Conservation (phyloP, 78 protist genomes). For the Monosiga brevicollis region DNA sequence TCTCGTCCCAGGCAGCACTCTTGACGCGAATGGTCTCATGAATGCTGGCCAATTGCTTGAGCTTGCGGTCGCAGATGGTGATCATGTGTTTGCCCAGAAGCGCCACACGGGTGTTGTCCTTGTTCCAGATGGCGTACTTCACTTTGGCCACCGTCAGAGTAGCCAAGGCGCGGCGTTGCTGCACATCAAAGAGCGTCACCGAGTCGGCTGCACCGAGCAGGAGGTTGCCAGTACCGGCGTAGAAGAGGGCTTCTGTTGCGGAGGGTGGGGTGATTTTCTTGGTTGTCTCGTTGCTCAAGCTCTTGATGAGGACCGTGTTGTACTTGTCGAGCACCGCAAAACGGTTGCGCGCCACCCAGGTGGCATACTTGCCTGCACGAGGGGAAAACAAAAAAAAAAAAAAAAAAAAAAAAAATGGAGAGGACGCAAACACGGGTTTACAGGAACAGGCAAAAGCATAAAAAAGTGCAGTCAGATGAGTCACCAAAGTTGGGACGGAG, state of each 20-base stretch:
- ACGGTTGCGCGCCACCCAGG: conserved; percentile 81
- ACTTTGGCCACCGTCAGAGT: conserved; percentile 41
- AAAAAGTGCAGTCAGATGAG: too few relatives aligned
- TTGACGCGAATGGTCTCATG: conserved; percentile 82
- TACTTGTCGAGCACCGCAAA: conserved; percentile 84
- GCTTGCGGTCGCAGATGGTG: conserved; percentile 44
- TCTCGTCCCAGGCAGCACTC: conserved; percentile 87
- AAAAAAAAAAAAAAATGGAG: too few relatives aligned
- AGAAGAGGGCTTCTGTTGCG: conserved; percentile 62
- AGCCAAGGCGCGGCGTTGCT: conserved; percentile 50
- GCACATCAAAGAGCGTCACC: conserved; percentile 78
- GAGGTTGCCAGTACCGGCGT: conserved; percentile 65
- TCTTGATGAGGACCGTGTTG: conserved; percentile 52
- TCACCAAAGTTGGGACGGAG: too few relatives aligned
- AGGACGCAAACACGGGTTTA: too few relatives aligned
- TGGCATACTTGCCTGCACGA: conserved; percentile 62
- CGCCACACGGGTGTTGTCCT: conserved; percentile 75
- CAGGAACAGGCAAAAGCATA: too few relatives aligned
- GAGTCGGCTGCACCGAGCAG: conserved; percentile 53
- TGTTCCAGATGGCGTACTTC: conserved; percentile 84
- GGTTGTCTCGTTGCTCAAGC: conserved; percentile 68
- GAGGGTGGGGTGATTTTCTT: conserved; percentile 58
- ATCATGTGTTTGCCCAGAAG: conserved; percentile 55
- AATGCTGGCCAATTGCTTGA: conserved; percentile 71
- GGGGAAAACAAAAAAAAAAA: too few relatives aligned